phyloP scores from a whole-genome alignment of 192 early-diverging fungal species.

The Coemansia sp. region DNA sequence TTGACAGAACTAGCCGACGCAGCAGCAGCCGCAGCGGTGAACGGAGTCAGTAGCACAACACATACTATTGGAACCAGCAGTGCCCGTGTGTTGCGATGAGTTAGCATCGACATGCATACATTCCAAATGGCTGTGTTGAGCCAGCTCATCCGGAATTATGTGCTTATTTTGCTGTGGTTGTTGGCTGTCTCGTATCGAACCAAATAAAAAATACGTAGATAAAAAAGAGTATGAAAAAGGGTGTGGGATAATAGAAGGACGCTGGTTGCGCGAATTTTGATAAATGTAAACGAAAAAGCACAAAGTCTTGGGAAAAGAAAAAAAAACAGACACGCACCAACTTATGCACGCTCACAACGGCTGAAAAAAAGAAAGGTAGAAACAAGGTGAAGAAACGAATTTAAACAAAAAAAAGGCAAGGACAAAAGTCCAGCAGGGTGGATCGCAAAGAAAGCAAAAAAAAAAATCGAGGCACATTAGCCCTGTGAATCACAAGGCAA shows the following conservation, averaged over 20 bases:
- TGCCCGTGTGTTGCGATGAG: conserved; percentile 47
- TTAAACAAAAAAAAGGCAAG: neutral
- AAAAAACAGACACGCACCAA: neutral
- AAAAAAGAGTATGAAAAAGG: conserved; percentile 6
- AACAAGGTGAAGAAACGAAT: neutral
- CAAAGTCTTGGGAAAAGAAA: neutral
- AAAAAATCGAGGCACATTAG: neutral
- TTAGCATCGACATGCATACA: conserved; percentile 51
- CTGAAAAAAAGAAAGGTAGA: neutral
- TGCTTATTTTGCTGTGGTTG: neutral
- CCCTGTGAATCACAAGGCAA: neutral
- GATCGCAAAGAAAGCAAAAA: conserved; percentile 2
- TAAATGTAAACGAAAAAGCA: neutral
- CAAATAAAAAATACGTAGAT: neutral
- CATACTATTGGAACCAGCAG: conserved; percentile 47
- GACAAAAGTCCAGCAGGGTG: neutral
- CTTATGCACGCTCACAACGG: neutral
- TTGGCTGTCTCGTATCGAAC: neutral
- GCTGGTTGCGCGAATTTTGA: neutral
- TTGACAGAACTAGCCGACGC: conserved; percentile 3
- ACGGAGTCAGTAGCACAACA: conserved; percentile 32
- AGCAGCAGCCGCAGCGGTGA: conserved; percentile 12
- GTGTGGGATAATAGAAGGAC: conserved; percentile 7
- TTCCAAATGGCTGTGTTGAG: conserved; percentile 42
- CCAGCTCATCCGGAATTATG: conserved; percentile 34